A percentile compares a stretch with the other conserved stretches of the same genome.
These are phyloP conservation scores for Kazachstania taianensis DNA, from an alignment of 805 yeast genomes.

Conservation along the genomic window DNA sequence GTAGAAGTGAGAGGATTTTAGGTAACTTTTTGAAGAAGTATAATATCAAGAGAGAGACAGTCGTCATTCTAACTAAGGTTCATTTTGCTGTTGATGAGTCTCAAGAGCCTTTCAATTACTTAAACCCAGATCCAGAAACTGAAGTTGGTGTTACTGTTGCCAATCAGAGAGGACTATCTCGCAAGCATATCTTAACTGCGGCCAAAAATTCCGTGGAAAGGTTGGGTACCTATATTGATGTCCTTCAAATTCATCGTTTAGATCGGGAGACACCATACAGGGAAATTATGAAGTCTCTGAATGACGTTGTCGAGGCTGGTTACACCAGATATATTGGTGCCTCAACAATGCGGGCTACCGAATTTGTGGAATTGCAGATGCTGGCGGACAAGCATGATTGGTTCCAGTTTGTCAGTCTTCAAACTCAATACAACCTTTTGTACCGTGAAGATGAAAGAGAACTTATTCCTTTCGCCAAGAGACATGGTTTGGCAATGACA, in stretches of 20 bases:
- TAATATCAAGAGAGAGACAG: slow-evolving; percentile 42
- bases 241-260: slow-evolving; percentile 46
- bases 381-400: slow-evolving; percentile 48
- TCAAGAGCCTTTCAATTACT: neutral
- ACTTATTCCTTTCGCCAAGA: slow-evolving; percentile 44
- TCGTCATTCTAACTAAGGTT: slow-evolving; percentile 46
- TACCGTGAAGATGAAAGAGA: slow-evolving; percentile 58
- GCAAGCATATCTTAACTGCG: slow-evolving; percentile 40
- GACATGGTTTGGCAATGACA: slow-evolving; percentile 43
- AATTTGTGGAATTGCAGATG: slow-evolving; percentile 44
- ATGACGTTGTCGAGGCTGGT: slow-evolving; percentile 43
- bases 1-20: slow-evolving; percentile 38
- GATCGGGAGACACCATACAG: slow-evolving; percentile 39
- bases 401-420: slow-evolving; percentile 51
- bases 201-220: slow-evolving; percentile 33
- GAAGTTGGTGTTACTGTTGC: neutral
- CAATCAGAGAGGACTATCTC: slow-evolving; percentile 33
- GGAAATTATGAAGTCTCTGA: slow-evolving; percentile 48
- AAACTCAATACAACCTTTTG: slow-evolving; percentile 45
- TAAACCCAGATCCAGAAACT: neutral
- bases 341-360: slow-evolving; percentile 48
- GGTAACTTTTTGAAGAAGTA: slow-evolving; percentile 46
- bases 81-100: slow-evolving; percentile 27
- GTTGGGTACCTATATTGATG: slow-evolving; percentile 40
- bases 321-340: slow-evolving; percentile 50